Base-by-base conservation (phyloP, 1,139 yeast genomes). In the Tardiomyces blankii region DNA sequence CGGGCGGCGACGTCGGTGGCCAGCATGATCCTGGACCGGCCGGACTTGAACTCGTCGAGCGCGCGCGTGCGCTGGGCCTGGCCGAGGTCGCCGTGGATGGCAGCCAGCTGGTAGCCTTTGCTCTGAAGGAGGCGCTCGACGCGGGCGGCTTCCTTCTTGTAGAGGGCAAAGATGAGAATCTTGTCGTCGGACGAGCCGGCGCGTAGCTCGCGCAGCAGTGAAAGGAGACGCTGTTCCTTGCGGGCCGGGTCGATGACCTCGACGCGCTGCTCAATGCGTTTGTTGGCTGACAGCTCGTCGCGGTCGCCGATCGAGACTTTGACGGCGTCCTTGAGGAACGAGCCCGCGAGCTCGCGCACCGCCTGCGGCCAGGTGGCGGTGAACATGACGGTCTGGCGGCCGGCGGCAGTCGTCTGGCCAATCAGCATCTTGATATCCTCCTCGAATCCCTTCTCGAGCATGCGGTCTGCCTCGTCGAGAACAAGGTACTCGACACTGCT, bases 1-100 rank as follows among this genome's bases (percentile, higher is more conserved):
- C 99, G 79, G 33, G 98, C 98, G 41, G 99, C 99, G 46, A 91
- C 99, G 70, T 93, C 98, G 1, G 99, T 91, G 35, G 99, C 99
- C 57, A 91, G 74, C 62, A 91, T 69, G 46, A 91, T 70, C 58
- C 77, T 82, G 49, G 83, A 74, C 45, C 74, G 74, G 40, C 98
- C 98, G 30, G 74, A 65, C 67, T 93, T 93, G 74, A 91, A 91
- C 54, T 81, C 80, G 43, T 80, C 82, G 51, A 91, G 71, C 2
- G 99, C 96, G 54, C 72, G 77, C 2, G 96, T 83, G 68, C 99
- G 82, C 68, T 91, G 97, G 48, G 76, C 82, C 69, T 91, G 99
- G 44, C 87, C 77, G 60, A 91, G 74, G 63, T 91, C 98, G 49
- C 99, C 98, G 62, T 91, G 99, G 52, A 91, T 83, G 21, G 98